Evolutionary conservation across 2,329 filamentous ascomycete genomes (phyloP).

Genomic region (Sclerotinia spermophila): DNA sequence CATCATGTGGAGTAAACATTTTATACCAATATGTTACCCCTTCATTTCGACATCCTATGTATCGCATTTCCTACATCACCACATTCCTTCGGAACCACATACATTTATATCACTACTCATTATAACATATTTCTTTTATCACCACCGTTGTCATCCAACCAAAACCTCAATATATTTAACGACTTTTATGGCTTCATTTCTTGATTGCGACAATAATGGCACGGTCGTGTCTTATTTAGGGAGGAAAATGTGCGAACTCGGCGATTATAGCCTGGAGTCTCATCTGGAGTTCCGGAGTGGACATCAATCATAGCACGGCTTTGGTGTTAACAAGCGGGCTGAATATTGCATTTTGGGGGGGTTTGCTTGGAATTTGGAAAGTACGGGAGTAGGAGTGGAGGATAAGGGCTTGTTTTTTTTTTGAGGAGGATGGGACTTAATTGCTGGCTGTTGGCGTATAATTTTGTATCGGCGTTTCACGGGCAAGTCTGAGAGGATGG

Average conservation of each 20-base stretch:
- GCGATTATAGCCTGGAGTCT: slow-evolving; percentile 15
- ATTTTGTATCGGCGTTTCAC: slow-evolving; percentile 30
- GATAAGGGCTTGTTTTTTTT: slow-evolving; percentile 16
- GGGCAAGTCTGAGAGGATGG: slow-evolving; percentile 24
- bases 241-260: slow-evolving; percentile 16
- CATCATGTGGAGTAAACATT: slow-evolving; percentile 37
- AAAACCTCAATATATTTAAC: slow-evolving; percentile 24
- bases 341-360: slow-evolving; percentile 12
- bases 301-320: slow-evolving; percentile 11
- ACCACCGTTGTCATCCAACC: not conserved
- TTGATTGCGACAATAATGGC: slow-evolving; percentile 29
- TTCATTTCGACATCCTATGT: not conserved
- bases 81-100: not conserved
- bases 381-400: slow-evolving; percentile 25
- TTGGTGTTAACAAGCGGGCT: slow-evolving; percentile 1
- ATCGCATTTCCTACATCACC: not conserved
- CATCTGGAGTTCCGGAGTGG: slow-evolving; percentile 15
- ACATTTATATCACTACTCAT: slow-evolving; percentile 16
- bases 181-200: slow-evolving; percentile 33
- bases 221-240: slow-evolving; percentile 19
- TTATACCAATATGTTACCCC: slow-evolving; percentile 4
- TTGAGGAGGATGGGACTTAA: slow-evolving; percentile 8
- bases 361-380: slow-evolving; percentile 2
- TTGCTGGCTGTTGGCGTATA: slow-evolving; percentile 32
- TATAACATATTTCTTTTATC: slow-evolving; percentile 11